Base-by-base conservation (phyloP, 176 grass and related monocot genomes). In the Avena eriantha region DNA sequence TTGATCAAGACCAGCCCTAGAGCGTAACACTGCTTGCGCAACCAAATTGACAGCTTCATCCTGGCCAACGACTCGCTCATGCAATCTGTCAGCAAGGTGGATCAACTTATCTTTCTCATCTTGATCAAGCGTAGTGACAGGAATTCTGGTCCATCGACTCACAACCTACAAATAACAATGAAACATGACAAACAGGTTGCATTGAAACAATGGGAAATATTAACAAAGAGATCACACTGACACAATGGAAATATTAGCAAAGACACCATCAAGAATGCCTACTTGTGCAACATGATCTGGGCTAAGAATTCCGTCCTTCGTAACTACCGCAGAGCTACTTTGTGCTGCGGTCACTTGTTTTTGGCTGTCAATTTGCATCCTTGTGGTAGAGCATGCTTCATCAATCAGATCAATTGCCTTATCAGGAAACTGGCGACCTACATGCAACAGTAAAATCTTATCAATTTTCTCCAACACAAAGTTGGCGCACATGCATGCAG, bases 321-420 rank as follows among this genome's bases (percentile, higher is more conserved):
- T 21, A 22, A 24, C 41, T 48, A n/a, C 41, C 15, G 43, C 21
- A 46, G 21, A 48, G 70, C 21, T 73, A 48, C 43, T 73, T 73
- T 73, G n/a, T 48, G 70, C 22, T 48, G 70, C 12, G 12, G 2
- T 24, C 21, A 15, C 12, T 48, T 73, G 43, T 48, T 23, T 73
- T 24, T 48, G 21, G 41, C 70, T 48, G 12, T 73, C 43, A 73
- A 73, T 73, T 23, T 24, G n/a, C 70, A 73, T 73, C 43, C 70
- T 48, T 73, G 43, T 73, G 5, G 43, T 73, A 22, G 70, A 73
- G 45, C 43, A 73, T 8, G 70, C 70, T n/a, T 73, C 70, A 0
- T 73, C 70, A 73, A 73, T 48, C 11, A 73, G 43, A 73, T 73
- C 70, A 73, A 73, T 73, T 73, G 70, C 41, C 43, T 73, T 73